Evolutionary conservation across 208 protist species (phyloP).

Genomic region (Trichomonas vaginalis): DNA sequence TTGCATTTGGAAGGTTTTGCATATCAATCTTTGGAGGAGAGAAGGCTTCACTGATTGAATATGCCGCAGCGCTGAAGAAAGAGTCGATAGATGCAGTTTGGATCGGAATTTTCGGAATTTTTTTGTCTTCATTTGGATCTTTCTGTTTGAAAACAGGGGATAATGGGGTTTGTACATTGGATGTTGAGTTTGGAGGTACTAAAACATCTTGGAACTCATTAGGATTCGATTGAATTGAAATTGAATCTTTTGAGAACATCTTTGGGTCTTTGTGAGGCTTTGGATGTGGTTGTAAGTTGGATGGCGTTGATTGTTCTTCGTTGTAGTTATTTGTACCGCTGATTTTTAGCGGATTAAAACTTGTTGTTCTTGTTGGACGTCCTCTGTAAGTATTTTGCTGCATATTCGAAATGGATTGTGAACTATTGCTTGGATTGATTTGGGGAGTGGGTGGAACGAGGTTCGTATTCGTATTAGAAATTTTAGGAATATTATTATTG

Average conservation of each 20-base stretch:
- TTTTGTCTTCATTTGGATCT: neutral
- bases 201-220: neutral
- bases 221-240: neutral
- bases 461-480: neutral
- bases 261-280: neutral
- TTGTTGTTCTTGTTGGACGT: neutral
- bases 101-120: neutral
- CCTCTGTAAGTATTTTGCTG: neutral
- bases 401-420: too few relatives aligned
- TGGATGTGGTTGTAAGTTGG: too few relatives aligned
- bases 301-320: neutral
- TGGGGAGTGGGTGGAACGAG: too few relatives aligned
- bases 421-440: too few relatives aligned
- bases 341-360: neutral
- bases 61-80: neutral
- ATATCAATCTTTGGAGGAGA: neutral
- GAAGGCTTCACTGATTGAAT: neutral
- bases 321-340: neutral
- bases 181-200: neutral
- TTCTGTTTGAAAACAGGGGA: neutral
- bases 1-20: neutral
- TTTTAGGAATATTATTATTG: neutral
- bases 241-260: neutral
- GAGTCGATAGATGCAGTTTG: neutral
- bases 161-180: neutral